Evolutionary conservation across 2,329 filamentous ascomycete genomes (phyloP).

Genomic region (Ustulina deusta): DNA sequence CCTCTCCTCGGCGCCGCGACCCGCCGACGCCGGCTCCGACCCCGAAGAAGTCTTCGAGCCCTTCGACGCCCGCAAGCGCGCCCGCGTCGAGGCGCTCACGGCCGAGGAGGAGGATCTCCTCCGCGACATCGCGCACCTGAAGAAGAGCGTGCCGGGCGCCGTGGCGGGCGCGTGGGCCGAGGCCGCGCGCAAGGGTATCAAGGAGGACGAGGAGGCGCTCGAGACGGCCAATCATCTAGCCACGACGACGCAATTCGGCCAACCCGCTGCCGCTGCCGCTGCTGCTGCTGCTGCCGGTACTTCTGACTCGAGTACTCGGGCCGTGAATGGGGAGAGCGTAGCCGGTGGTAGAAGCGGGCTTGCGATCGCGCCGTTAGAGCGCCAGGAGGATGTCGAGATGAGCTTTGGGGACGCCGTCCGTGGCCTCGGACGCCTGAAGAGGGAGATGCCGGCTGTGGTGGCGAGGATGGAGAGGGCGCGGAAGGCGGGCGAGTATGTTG

Average conservation of each 20-base stretch:
- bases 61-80: constrained; percentile 70
- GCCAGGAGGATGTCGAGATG: constrained; percentile 61
- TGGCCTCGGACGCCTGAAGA: constrained; percentile 65
- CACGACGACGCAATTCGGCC: neutral
- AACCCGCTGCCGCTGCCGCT: neutral
- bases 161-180: constrained; percentile 60
- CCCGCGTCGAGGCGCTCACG: constrained; percentile 70
- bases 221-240: constrained; percentile 43
- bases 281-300: too few relatives aligned
- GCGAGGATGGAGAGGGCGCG: constrained; percentile 74
- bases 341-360: constrained; percentile 46
- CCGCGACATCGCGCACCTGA: constrained; percentile 71
- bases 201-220: constrained; percentile 62
- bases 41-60: constrained; percentile 66
- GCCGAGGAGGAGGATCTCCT: constrained; percentile 73
- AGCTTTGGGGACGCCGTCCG: constrained; percentile 62
- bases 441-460: constrained; percentile 70
- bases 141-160: constrained; percentile 62
- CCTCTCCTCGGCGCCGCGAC: constrained; percentile 50
- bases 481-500: constrained; percentile 69
- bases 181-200: constrained; percentile 55
- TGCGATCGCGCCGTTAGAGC: constrained; percentile 55
- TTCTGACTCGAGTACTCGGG: too few relatives aligned
- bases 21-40: constrained; percentile 38
- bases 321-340: constrained; percentile 26